Evolutionary conservation across 1,139 yeast species (phyloP).

Genomic region (Blastobotrys elegans): DNA sequence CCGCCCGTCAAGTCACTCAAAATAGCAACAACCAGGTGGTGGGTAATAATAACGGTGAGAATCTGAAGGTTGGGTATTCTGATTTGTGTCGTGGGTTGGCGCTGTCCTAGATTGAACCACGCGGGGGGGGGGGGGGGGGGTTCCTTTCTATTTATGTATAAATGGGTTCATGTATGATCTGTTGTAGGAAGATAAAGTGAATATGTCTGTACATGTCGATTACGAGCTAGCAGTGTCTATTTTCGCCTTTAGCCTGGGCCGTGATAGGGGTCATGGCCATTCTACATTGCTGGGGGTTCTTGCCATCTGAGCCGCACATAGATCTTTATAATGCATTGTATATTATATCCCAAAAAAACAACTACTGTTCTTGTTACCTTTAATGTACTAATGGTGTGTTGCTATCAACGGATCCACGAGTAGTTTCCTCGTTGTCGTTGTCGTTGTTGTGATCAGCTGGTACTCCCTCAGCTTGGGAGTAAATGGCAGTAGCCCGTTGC

Average conservation of each 20-base stretch:
- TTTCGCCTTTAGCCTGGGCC: background rate
- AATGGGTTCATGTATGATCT: no score
- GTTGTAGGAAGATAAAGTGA: no score
- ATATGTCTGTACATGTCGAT: no score
- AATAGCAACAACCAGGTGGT: background rate
- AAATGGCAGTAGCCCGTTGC: conserved; percentile 21
- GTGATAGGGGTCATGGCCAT: background rate
- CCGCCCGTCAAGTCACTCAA: conserved; percentile 17
- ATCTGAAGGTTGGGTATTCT: conserved; percentile 16
- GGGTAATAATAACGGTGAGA: conserved; percentile 10
- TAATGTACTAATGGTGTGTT: conserved; percentile 22
- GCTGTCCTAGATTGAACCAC: conserved; percentile 1
- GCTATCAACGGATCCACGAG: conserved; percentile 22
- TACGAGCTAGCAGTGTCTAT: background rate
- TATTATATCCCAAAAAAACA: no score
- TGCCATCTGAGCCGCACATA: no score
- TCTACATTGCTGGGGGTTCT: background rate
- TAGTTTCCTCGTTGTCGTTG: conserved; percentile 1
- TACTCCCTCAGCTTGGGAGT: no score
- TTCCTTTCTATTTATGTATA: no score
- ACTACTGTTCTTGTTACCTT: no score
- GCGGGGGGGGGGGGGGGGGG: no score
- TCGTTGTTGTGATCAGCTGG: background rate
- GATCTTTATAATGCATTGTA: no score
- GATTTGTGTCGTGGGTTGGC: conserved; percentile 15